phyloP scores from a whole-genome alignment of 2,329 filamentous ascomycete genomes.

The Diplodia mutila region DNA sequence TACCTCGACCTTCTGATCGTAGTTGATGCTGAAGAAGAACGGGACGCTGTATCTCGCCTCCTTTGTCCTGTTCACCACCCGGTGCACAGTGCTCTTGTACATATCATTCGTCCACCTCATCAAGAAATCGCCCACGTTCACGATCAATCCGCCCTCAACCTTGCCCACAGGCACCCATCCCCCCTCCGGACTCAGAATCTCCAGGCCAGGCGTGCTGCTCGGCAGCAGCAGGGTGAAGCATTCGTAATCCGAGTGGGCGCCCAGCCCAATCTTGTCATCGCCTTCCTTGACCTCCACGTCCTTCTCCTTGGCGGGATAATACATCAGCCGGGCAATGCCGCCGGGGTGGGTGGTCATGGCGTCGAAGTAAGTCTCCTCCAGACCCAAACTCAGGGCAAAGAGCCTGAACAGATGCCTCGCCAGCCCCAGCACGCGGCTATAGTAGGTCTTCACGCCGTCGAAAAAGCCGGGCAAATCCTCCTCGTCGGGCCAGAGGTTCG shows the following conservation, averaged over 20 bases:
- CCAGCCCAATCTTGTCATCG: constrained; percentile 24
- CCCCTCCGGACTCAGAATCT: constrained; percentile 39
- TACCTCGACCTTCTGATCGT: constrained; percentile 44
- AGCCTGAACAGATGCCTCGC: constrained; percentile 47
- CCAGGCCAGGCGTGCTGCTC: constrained; percentile 37
- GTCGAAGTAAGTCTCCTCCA: constrained; percentile 47
- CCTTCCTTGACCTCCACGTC: constrained; percentile 20
- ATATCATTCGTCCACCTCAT: constrained; percentile 57
- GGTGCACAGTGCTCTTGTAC: constrained; percentile 56
- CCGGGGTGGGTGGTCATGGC: constrained; percentile 46
- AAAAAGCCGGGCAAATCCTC: constrained; percentile 46
- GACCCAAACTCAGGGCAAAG: constrained; percentile 45
- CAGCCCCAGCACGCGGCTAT: constrained; percentile 43
- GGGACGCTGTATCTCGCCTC: constrained; percentile 51
- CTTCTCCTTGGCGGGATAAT: constrained; percentile 42
- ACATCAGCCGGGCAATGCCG: constrained; percentile 46
- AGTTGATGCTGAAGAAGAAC: constrained; percentile 53
- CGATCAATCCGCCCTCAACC: constrained; percentile 51
- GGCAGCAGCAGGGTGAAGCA: constrained; percentile 38
- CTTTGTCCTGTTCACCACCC: constrained; percentile 48
- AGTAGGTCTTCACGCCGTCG: constrained; percentile 43
- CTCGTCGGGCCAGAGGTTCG: constrained; percentile 47
- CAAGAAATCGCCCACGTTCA: constrained; percentile 58
- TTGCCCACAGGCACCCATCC: constrained; percentile 42
- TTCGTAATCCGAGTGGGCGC: constrained; percentile 27